Percentiles rank a stretch among this genome's conserved stretches.
Conservation (phyloP, 495 filamentous ascomycete genomes). For the Staphylotrichum longicolle region DNA sequence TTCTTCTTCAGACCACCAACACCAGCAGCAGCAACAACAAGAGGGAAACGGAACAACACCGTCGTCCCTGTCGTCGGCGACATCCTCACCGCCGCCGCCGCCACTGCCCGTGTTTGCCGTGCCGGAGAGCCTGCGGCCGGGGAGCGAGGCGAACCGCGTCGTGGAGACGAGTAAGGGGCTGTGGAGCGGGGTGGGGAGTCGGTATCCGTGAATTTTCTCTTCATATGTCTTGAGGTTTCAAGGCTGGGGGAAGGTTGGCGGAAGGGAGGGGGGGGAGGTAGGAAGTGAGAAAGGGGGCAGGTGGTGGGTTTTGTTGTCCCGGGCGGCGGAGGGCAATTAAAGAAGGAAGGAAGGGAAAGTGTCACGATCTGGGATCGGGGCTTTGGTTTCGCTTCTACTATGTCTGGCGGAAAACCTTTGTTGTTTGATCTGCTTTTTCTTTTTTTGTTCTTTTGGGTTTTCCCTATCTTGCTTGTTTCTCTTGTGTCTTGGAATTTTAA, state of each 20-base stretch:
- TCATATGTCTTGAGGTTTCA: not conserved
- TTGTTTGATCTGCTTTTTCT: not conserved
- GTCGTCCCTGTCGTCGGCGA: not conserved
- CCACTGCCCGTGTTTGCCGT: constrained; percentile 18
- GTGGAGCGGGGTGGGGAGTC: constrained; percentile 30
- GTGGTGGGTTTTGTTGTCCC: not conserved
- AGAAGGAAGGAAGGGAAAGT: not conserved
- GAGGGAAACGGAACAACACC: not conserved
- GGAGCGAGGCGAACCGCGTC: constrained; percentile 33
- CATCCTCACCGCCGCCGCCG: not conserved
- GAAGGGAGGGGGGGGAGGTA: not conserved
- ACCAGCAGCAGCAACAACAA: not conserved
- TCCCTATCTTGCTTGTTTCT: too few species aligned
- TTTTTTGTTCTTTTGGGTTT: too few species aligned
- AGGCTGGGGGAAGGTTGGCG: not conserved
- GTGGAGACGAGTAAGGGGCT: constrained; percentile 37
- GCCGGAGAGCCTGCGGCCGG: constrained; percentile 34
- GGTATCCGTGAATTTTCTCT: constrained; percentile 19
- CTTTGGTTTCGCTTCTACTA: not conserved
- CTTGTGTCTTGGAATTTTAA: too few species aligned
- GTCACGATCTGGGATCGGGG: constrained; percentile 9
- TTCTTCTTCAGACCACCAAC: not conserved
- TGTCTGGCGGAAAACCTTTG: too few species aligned
- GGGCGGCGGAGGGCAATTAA: not conserved
- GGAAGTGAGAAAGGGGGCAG: too few species aligned